Base-by-base conservation (phyloP, 2,329 filamentous ascomycete species). In the Hypoxylon sp. region DNA sequence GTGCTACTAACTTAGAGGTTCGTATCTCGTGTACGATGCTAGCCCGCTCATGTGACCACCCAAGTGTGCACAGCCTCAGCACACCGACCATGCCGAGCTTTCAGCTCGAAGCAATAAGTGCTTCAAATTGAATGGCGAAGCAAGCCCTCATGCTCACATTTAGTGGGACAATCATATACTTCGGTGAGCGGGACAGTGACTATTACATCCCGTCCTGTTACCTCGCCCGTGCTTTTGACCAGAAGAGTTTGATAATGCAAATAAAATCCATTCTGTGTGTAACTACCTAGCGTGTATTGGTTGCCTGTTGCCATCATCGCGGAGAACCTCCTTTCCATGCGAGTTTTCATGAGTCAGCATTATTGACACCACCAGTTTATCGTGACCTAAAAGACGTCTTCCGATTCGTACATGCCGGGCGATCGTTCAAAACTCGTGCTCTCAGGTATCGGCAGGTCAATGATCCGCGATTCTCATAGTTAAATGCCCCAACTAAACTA, bases 271-370 rank as follows among this genome's bases (percentile, higher is more conserved):
- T 72, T 71, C 68, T 72, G 69, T 73, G 60, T 73, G 60, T 73
- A 74, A 74, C 72, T 77, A 75, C 70, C 72, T 76, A 75, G 65
- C 69, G 71, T 76, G 67, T 77, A 74, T 72, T 73, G 68, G 65
- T 57, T 73, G 67, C 56, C 62, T 73, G 52, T 62, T 67, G 67
- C 65, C 71, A 70, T 70, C 65, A 62, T 65, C 61, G 39, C 50
- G 48, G 55, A 46, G 51, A 50, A 48, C 48, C 50, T 62, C 50
- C 61, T 66, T 58, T 68, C 61, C 59, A 15, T 62, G 11, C 51
- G 24, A 63, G 31, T 32, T 53, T 51, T 55, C 54, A 29, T 44
- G 53, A 61, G 48, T 60, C 44, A 31, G 44, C 35, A 35, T 29
- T 46, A 37, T 31, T 50, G 31, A 60, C 47, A 57, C 64, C 56